phyloP scores from a whole-genome alignment of 73 alveolate species.

The Tetrahymena thermophila region DNA sequence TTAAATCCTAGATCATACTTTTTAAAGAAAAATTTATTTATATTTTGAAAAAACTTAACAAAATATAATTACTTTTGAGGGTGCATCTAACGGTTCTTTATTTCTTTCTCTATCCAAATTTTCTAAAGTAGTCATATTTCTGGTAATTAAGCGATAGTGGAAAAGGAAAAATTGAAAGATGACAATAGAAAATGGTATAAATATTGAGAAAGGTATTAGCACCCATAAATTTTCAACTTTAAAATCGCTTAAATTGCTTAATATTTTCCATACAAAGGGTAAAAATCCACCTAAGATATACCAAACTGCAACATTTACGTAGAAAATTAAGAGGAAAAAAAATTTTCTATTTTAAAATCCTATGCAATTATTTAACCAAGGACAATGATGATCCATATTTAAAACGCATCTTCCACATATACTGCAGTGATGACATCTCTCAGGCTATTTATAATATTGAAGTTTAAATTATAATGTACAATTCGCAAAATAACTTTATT shows the following conservation, averaged over 20 bases:
- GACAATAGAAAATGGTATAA: conserved; percentile 54
- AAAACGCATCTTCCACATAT: conserved; percentile 93
- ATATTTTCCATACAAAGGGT: neutral
- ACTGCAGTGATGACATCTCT: conserved; percentile 89
- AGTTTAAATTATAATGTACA: neutral
- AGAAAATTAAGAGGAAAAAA: conserved; percentile 76
- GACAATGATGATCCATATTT: conserved; percentile 97
- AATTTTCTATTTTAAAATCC: conserved; percentile 92
- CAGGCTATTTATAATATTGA: conserved; percentile 58
- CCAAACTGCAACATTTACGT: conserved; percentile 55
- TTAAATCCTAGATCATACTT: conserved; percentile 64
- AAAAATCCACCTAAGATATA: conserved; percentile 19
- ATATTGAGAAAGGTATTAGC: conserved; percentile 20
- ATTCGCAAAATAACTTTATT: neutral
- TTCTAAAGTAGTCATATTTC: conserved; percentile 91
- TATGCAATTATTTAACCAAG: conserved; percentile 93
- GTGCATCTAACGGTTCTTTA: conserved; percentile 4
- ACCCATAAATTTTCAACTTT: neutral
- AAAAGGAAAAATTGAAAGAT: conserved; percentile 73
- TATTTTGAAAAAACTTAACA: neutral
- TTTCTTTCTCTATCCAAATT: conserved; percentile 73
- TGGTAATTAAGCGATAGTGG: conserved; percentile 68
- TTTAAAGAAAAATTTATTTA: conserved; percentile 1
- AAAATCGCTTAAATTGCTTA: neutral
- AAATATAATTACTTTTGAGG: neutral